These are phyloP conservation scores for Fomitopsis serialis DNA, from an alignment of 768 basidiomycete genomes.

Conservation along the genomic window DNA sequence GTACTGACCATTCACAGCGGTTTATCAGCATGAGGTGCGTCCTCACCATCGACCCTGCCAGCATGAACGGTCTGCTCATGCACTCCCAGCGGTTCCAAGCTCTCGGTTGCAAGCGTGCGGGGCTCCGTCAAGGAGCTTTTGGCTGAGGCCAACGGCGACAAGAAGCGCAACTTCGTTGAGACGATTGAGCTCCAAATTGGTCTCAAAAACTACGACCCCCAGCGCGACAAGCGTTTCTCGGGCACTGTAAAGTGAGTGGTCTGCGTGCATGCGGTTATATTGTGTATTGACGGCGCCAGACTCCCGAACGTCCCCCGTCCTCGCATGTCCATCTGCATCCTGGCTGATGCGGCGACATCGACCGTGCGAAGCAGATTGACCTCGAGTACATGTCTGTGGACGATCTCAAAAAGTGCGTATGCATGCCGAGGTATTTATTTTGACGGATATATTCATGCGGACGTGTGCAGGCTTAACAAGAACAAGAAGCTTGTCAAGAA, in stretches of 20 bases:
- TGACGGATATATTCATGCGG: background rate
- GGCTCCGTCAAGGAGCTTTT: conserved; percentile 91
- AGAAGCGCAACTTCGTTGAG: conserved; percentile 92
- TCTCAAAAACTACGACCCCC: conserved; percentile 98
- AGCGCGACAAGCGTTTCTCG: conserved; percentile 99
- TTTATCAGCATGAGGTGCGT: background rate
- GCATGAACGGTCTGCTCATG: background rate
- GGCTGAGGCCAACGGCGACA: conserved; percentile 77
- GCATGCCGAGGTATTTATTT: background rate
- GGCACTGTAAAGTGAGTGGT: conserved; percentile 88
- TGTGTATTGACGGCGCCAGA: conserved; percentile 49
- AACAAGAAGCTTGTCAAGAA: conserved; percentile 99
- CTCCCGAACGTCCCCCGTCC: conserved; percentile 96
- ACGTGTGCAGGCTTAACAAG: conserved; percentile 78
- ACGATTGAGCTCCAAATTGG: conserved; percentile 96
- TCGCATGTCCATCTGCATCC: conserved; percentile 99
- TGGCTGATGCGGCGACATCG: conserved; percentile 99
- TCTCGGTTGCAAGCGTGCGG: conserved; percentile 99
- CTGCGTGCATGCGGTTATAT: too few relatives aligned
- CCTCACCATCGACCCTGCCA: background rate
- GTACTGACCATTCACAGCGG: background rate
- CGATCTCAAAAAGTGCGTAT: conserved; percentile 91
- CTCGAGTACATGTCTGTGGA: conserved; percentile 99
- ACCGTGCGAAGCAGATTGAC: conserved; percentile 96
- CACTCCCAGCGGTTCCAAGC: conserved; percentile 50